phyloP scores from a whole-genome alignment of 2,329 filamentous ascomycete species.

The Colletotrichum sp. region DNA sequence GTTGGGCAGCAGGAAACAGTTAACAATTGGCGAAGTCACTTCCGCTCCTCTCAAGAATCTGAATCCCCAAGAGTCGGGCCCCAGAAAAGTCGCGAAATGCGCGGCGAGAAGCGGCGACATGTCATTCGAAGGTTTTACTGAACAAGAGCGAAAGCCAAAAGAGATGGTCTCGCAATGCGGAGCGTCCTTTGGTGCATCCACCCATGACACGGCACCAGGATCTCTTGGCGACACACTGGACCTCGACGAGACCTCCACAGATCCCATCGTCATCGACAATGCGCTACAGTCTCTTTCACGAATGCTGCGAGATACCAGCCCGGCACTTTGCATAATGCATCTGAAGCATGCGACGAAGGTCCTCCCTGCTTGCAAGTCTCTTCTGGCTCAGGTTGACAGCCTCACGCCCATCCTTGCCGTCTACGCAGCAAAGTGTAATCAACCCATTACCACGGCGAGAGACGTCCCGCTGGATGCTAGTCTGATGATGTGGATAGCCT shows the following conservation, averaged over 20 bases:
- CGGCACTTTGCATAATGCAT: background rate
- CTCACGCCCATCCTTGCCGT: slow-evolving; percentile 24
- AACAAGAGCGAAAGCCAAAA: background rate
- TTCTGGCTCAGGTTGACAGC: slow-evolving; percentile 17
- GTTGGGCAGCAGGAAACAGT: background rate
- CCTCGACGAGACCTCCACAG: background rate
- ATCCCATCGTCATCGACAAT: background rate
- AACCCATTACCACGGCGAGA: background rate
- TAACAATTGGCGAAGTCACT: background rate
- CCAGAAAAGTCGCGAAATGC: background rate
- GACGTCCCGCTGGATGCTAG: slow-evolving; percentile 26
- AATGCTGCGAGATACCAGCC: background rate
- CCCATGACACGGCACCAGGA: background rate
- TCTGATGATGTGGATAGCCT: slow-evolving; percentile 24
- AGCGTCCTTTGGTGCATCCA: background rate
- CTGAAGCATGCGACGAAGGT: background rate
- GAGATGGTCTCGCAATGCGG: background rate
- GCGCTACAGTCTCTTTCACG: background rate
- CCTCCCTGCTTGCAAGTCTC: background rate
- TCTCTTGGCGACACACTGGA: background rate
- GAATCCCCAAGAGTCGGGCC: background rate
- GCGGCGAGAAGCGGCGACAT: background rate
- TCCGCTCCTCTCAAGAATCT: background rate
- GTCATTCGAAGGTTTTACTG: background rate
- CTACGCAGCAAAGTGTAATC: slow-evolving; percentile 24